These are phyloP conservation scores for Fusarium palustre DNA, from an alignment of 2,329 filamentous ascomycete genomes.

Conservation along the genomic window DNA sequence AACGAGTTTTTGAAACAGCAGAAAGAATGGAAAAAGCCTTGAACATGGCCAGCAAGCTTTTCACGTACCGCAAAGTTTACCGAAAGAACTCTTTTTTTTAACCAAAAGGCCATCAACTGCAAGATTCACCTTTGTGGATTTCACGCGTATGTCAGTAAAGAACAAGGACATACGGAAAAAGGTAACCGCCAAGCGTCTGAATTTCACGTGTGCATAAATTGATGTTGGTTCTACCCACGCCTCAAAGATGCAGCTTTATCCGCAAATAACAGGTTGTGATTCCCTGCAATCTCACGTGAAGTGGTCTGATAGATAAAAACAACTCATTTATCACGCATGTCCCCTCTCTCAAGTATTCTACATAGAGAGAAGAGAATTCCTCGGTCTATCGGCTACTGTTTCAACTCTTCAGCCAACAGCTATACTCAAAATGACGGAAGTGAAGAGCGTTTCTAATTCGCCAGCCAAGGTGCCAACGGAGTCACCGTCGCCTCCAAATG, in stretches of 20 bases:
- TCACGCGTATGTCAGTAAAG: neutral
- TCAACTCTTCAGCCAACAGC: neutral
- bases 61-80: neutral
- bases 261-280: neutral
- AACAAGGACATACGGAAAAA: neutral
- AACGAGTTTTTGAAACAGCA: constrained; percentile 26
- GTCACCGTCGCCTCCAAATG: neutral
- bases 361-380: accelerated
- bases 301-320: neutral
- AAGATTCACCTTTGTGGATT: no score
- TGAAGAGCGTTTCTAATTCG: no score
- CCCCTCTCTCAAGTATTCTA: neutral
- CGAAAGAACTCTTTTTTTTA: no score
- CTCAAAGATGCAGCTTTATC: neutral
- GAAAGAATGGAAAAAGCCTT: neutral
- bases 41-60: neutral
- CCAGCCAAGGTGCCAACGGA: neutral
- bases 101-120: no score
- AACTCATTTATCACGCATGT: neutral
- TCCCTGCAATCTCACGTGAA: neutral
- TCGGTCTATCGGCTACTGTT: neutral
- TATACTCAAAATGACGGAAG: neutral
- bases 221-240: neutral
- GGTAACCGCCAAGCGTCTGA: neutral
- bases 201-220: neutral